phyloP scores from a whole-genome alignment of 1,139 yeast genomes.

The Taphrina flavorubra region DNA sequence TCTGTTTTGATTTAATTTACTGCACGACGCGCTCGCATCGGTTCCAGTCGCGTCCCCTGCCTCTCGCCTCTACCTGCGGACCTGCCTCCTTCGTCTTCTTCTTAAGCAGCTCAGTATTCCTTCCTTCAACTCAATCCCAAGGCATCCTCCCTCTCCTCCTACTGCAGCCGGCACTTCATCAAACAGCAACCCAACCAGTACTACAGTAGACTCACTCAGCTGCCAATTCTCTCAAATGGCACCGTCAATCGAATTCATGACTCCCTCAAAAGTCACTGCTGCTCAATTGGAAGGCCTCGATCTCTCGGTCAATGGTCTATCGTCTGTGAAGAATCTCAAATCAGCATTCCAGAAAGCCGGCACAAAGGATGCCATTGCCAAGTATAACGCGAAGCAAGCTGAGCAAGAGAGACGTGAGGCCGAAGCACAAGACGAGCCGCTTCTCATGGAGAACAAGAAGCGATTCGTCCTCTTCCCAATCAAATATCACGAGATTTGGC shows the following conservation, averaged over 20 bases:
- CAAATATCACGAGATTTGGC: constrained; percentile 98
- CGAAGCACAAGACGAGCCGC: constrained; percentile 63
- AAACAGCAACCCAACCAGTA: not conserved
- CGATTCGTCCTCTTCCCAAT: constrained; percentile 97
- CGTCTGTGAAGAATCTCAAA: constrained; percentile 36
- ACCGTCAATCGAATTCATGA: constrained; percentile 27
- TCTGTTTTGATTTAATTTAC: constrained; percentile 26
- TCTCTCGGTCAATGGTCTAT: constrained; percentile 25
- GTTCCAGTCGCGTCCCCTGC: constrained; percentile 7
- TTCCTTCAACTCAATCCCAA: not conserved
- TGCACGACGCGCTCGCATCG: constrained; percentile 23
- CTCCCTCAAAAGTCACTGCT: constrained; percentile 40
- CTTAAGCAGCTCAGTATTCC: constrained; percentile 32
- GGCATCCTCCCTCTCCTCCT: constrained; percentile 7
- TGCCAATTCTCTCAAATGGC: constrained; percentile 32
- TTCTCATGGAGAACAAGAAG: constrained; percentile 80
- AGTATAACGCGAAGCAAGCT: constrained; percentile 36
- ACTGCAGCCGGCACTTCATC: constrained; percentile 4
- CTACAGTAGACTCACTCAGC: constrained; percentile 16
- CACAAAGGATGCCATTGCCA: constrained; percentile 33
- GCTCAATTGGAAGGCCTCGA: constrained; percentile 33
- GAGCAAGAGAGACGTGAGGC: constrained; percentile 33
- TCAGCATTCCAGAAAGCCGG: constrained; percentile 38
- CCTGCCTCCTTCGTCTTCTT: constrained; percentile 9
- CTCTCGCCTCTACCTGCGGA: constrained; percentile 15